phyloP scores from a whole-genome alignment of 257 asterid genomes.

The Ophiorrhiza pumila region DNA sequence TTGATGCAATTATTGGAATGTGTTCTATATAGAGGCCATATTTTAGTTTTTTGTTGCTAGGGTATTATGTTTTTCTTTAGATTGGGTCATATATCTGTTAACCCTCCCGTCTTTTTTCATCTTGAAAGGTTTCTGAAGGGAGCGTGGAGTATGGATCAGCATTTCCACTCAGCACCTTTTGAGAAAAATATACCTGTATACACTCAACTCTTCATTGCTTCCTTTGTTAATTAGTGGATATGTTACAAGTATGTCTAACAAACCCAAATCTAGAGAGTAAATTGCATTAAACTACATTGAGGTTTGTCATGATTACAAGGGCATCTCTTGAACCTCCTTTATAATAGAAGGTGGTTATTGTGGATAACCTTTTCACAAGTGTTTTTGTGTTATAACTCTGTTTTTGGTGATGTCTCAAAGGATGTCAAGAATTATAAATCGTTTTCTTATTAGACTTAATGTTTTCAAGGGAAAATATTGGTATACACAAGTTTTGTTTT shows the following conservation, averaged over 20 bases:
- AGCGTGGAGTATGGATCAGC: conserved; percentile 89
- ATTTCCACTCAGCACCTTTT: conserved; percentile 66
- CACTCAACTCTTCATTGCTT: conserved; percentile 12
- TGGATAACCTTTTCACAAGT: too few species aligned
- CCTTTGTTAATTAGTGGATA: too few species aligned
- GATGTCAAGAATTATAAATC: too few species aligned
- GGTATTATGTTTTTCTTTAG: conserved; percentile 9
- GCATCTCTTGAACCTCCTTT: not conserved
- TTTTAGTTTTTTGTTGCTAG: not conserved
- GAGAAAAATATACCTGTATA: conserved; percentile 85
- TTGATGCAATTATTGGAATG: too few species aligned
- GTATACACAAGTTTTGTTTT: too few species aligned
- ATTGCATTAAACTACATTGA: not conserved
- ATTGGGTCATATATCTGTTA: conserved; percentile 11
- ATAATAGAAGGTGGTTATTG: not conserved
- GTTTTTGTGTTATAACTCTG: too few species aligned
- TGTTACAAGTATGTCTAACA: not conserved
- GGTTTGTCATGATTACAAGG: not conserved
- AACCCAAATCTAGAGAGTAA: too few species aligned
- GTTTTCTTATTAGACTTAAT: too few species aligned
- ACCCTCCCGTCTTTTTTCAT: conserved; percentile 22
- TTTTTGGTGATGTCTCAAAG: too few species aligned
- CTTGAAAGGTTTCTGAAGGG: conserved; percentile 72
- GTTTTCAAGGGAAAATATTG: too few species aligned
- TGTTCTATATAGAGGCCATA: not conserved